phyloP scores from a whole-genome alignment of 768 basidiomycete genomes.

The Tricholoma flavovirens region DNA sequence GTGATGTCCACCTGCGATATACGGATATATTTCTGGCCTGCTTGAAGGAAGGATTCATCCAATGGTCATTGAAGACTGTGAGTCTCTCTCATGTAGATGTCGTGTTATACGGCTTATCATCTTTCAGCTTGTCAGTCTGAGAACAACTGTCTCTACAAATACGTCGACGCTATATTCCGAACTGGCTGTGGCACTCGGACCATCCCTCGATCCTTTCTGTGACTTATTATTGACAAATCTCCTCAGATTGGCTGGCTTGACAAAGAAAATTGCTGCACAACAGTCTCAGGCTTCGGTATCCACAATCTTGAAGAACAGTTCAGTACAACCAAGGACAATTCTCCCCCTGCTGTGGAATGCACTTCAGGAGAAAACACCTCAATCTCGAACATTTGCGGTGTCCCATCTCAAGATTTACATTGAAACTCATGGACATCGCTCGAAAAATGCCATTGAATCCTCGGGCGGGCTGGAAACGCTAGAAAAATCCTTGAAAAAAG shows the following conservation, averaged over 20 bases:
- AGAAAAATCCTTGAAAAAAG: constrained; percentile 69
- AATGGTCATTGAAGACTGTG: constrained; percentile 82
- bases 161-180: constrained; percentile 76
- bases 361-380: constrained; percentile 76
- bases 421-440: constrained; percentile 61
- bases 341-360: constrained; percentile 63
- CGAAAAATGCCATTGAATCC: constrained; percentile 62
- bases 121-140: constrained; percentile 72
- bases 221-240: constrained; percentile 74
- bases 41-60: constrained; percentile 74
- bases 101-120: constrained; percentile 3
- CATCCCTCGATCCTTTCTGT: constrained; percentile 71
- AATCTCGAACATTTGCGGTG: constrained; percentile 61
- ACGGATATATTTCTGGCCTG: constrained; percentile 67
- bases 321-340: constrained; percentile 63
- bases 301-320: constrained; percentile 62
- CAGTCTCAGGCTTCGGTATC: constrained; percentile 73
- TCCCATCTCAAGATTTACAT: constrained; percentile 73
- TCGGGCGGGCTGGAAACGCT: constrained; percentile 63
- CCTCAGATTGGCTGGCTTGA: constrained; percentile 81
- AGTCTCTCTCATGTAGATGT: constrained; percentile 20
- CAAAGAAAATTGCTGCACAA: constrained; percentile 88
- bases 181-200: constrained; percentile 59
- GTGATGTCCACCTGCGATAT: constrained; percentile 72
- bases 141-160: constrained; percentile 83